A percentile compares a stretch with the other conserved stretches of the same genome.
Evolutionary conservation across 2,329 filamentous ascomycete species (phyloP).

Genomic region (Byssothecium circinans): DNA sequence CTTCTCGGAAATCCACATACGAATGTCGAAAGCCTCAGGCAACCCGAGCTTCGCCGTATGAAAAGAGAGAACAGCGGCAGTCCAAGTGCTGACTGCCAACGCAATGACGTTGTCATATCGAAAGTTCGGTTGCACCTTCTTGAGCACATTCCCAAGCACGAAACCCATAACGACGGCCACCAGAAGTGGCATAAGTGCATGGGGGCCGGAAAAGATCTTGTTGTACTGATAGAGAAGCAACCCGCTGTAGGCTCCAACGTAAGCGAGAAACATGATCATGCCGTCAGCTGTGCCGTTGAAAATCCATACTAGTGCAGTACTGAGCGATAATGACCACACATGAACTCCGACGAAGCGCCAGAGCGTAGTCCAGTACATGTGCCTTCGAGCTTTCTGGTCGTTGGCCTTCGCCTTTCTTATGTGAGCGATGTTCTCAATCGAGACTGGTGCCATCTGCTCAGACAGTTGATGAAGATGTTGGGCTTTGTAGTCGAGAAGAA

Average conservation of each 20-base stretch:
- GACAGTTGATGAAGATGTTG: conserved; percentile 53
- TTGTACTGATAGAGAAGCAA: conserved; percentile 55
- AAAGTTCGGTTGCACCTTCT: conserved; percentile 44
- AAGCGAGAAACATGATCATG: conserved; percentile 54
- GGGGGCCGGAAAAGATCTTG: conserved; percentile 55
- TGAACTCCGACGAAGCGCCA: conserved; percentile 55
- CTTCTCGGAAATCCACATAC: conserved; percentile 32
- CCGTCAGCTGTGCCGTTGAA: conserved; percentile 50
- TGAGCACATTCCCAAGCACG: conserved; percentile 50
- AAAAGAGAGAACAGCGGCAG: conserved; percentile 53
- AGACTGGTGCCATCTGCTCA: conserved; percentile 45
- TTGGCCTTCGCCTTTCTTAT: conserved; percentile 51
- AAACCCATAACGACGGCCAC: conserved; percentile 52
- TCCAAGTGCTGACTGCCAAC: conserved; percentile 56
- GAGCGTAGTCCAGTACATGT: conserved; percentile 56
- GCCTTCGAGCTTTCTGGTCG: conserved; percentile 50
- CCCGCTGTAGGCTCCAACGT: conserved; percentile 55
- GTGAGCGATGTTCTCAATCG: conserved; percentile 46
- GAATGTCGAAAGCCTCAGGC: conserved; percentile 39
- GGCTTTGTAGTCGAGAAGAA: conserved; percentile 59
- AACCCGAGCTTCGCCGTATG: conserved; percentile 53
- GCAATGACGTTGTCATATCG: conserved; percentile 52
- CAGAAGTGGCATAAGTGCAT: conserved; percentile 52
- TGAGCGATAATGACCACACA: conserved; percentile 56
- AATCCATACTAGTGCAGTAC: conserved; percentile 55